Conservation (phyloP, 345 rosid species). For the Gossypium raimondii region DNA sequence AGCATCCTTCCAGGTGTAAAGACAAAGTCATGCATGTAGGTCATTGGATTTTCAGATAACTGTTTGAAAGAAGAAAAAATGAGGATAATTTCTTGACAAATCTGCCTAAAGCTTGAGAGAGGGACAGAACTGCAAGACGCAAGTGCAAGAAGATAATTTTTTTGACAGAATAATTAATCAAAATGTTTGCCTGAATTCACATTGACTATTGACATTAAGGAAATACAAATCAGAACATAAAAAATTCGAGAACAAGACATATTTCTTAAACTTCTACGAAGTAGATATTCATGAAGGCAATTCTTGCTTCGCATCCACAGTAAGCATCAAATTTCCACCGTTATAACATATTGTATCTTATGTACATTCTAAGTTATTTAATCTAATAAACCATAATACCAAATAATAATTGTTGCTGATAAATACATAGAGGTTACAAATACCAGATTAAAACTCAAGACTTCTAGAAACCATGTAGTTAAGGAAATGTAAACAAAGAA, state of each 20-base stretch:
- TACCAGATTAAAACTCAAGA: slow-evolving; percentile 1
- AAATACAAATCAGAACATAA: neutral
- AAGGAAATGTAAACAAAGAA: neutral
- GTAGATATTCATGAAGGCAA: neutral
- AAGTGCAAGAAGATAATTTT: neutral
- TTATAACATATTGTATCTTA: neutral
- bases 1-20: slow-evolving; percentile 70
- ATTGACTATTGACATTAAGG: neutral
- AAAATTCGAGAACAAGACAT: neutral
- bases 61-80: slow-evolving; percentile 30
- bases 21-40: slow-evolving; percentile 59
- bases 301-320: neutral
- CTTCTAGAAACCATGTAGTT: neutral
- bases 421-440: neutral
- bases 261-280: neutral
- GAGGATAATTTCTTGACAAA: slow-evolving; percentile 10
- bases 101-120: neutral
- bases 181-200: neutral
- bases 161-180: neutral
- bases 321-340: neutral
- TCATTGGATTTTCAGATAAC: slow-evolving; percentile 70
- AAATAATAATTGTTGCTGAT: neutral
- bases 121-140: neutral
- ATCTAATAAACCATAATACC: neutral
- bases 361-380: slow-evolving; percentile 4